phyloP scores from a whole-genome alignment of 495 filamentous ascomycete species.

The Penicillium crystallinum region DNA sequence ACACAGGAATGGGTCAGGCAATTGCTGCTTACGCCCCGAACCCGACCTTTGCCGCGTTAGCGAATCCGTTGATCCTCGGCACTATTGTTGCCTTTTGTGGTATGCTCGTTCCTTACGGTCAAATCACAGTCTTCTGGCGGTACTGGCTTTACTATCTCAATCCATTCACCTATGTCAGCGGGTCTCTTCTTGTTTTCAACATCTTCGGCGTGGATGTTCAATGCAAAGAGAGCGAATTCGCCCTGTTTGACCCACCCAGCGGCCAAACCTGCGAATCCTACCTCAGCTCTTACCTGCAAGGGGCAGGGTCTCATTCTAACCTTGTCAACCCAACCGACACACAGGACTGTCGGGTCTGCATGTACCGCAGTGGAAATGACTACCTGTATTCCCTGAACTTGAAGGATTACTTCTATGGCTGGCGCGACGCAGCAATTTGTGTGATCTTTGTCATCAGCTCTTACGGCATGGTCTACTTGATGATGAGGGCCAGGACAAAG shows the following conservation, averaged over 20 bases:
- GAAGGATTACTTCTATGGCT: neutral
- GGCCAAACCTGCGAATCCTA: slow-evolving; percentile 53
- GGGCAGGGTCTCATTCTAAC: too few relatives aligned
- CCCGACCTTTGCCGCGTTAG: slow-evolving; percentile 48
- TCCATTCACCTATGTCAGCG: slow-evolving; percentile 62
- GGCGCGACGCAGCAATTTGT: neutral
- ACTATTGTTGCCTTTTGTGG: slow-evolving; percentile 50
- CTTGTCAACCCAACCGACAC: too few relatives aligned
- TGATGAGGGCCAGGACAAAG: slow-evolving; percentile 31
- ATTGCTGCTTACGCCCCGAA: slow-evolving; percentile 48
- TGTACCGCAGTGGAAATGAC: neutral
- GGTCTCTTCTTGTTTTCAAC: slow-evolving; percentile 48
- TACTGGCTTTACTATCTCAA: slow-evolving; percentile 72
- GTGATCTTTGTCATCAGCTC: slow-evolving; percentile 13
- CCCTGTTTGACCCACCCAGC: slow-evolving; percentile 46
- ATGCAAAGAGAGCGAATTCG: slow-evolving; percentile 52
- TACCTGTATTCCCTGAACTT: neutral
- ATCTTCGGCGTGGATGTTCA: slow-evolving; percentile 50
- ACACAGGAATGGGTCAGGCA: slow-evolving; percentile 46
- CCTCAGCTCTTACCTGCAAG: slow-evolving; percentile 46
- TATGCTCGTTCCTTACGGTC: slow-evolving; percentile 55
- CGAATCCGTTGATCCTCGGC: slow-evolving; percentile 52
- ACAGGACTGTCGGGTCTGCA: neutral
- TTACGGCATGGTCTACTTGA: slow-evolving; percentile 24
- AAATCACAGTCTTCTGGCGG: slow-evolving; percentile 64